Base-by-base conservation (phyloP, 2,329 filamentous ascomycete species). In the Diplodia mutila region DNA sequence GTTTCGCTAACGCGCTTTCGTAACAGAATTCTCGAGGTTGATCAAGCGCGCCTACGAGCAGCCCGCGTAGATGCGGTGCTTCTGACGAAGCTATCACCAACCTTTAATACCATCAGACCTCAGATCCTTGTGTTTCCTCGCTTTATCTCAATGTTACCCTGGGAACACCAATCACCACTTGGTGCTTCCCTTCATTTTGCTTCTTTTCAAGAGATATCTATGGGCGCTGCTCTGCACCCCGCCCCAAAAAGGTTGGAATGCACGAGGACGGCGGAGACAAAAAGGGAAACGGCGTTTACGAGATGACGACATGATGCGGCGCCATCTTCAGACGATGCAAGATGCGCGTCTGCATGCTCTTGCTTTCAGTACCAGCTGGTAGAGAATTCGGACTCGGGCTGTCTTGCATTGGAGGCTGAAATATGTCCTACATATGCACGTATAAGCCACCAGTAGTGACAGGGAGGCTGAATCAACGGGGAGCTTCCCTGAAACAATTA, bases 21-120 rank as follows among this genome's bases (percentile, higher is more conserved):
- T 46, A 9, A 4, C 69, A 78, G 76, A 93, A 84, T 94, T 94
- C 80, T 84, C 88, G 64, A 86, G 92, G 73, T 89, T 97, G 70
- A 88, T 97, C 71, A 87, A 91, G 80, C 87, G 94, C 76, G 91
- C 92, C 61, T 97, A 93, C 85, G 93, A 97, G 83, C 91, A 94
- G 80, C 87, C 88, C 69, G 89, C 87, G 57, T 81, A 73, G 34
- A 48, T 32, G 59, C 27, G 39, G 46, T 25, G 55, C 25, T 9
- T 25, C 9, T 32, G 29, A 12, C 8, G 18, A 37, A 0, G 25
- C n/a, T 21, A 16, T 9, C n/a, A 23, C 5, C 46, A 51, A 34
- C 9, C n/a, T 18, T 37, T 32, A 61, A 27, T 29, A 42, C 18
- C 57, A n/a, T 32, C 29, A 34, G 11, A 25, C 39, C n/a, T 16